These are phyloP conservation scores for Quercus alba DNA, from an alignment of 306 rosid species.

Conservation along the genomic window DNA sequence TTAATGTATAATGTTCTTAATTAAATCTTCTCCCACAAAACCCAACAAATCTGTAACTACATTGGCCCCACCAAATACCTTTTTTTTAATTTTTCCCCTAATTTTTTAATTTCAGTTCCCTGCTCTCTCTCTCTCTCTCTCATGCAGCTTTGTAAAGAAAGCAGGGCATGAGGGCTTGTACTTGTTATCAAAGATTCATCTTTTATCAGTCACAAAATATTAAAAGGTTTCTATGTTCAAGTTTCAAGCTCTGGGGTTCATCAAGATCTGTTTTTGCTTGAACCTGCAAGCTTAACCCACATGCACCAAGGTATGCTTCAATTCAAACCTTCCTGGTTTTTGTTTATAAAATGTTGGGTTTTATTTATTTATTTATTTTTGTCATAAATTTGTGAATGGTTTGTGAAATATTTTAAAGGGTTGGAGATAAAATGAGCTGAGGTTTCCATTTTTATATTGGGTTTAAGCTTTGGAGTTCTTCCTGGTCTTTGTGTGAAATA, in stretches of 20 bases:
- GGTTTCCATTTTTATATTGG: constrained; percentile 5
- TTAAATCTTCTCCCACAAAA: constrained; percentile 30
- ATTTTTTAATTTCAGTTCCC: background rate
- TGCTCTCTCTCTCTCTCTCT: constrained; percentile 46
- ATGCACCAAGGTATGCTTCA: constrained; percentile 45
- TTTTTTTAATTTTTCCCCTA: constrained; percentile 26
- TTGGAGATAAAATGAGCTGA: constrained; percentile 29
- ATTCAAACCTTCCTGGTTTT: constrained; percentile 30
- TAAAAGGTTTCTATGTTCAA: constrained; percentile 31
- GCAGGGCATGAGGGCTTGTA: constrained; percentile 41
- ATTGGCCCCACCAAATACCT: constrained; percentile 45
- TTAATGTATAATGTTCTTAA: background rate
- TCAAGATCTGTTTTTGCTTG: constrained; percentile 44
- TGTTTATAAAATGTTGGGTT: background rate
- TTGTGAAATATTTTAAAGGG: constrained; percentile 20
- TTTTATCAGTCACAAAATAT: constrained; percentile 6
- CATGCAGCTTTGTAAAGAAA: constrained; percentile 49
- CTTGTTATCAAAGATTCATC: constrained; percentile 21
- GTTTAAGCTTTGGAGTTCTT: constrained; percentile 27
- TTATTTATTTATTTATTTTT: background rate
- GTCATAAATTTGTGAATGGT: constrained; percentile 9
- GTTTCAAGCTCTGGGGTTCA: constrained; percentile 36
- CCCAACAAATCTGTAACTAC: constrained; percentile 50
- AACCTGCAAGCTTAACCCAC: constrained; percentile 38
- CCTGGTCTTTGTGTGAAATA: constrained; percentile 25